Evolutionary conservation across 2,329 filamentous ascomycete genomes (phyloP).

Genomic region (Aureobasidium leucospermi): DNA sequence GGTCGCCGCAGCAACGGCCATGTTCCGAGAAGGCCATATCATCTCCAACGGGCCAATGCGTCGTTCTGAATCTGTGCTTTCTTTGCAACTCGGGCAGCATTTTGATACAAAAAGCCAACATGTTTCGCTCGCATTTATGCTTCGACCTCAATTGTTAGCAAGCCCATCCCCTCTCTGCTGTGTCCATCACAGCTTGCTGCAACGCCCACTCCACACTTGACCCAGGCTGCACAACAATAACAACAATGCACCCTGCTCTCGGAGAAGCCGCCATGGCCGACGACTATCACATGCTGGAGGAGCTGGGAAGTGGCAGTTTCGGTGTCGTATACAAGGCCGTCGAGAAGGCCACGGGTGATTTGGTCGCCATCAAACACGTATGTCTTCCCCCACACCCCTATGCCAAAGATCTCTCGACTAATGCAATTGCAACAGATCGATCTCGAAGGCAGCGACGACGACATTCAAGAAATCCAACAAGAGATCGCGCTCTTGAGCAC

Average conservation of each 20-base stretch:
- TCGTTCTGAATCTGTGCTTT: not conserved
- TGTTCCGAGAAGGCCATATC: no score
- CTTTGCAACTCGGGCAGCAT: not conserved
- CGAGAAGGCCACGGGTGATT: constrained; percentile 80
- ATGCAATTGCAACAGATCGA: constrained; percentile 63
- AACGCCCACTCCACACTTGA: not conserved
- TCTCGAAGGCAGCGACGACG: constrained; percentile 96
- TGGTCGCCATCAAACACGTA: constrained; percentile 95
- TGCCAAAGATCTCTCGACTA: not conserved
- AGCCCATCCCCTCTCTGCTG: not conserved
- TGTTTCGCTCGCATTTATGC: constrained; percentile 9
- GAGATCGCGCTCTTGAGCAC: constrained; percentile 94
- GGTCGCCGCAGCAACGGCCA: no score
- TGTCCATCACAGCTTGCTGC: not conserved
- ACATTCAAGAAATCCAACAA: constrained; percentile 96
- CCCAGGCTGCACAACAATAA: not conserved
- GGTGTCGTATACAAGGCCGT: constrained; percentile 96
- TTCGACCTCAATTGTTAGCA: not conserved
- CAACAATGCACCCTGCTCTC: constrained; percentile 16
- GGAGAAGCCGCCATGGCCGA: constrained; percentile 53
- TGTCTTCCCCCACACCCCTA: constrained; percentile 25
- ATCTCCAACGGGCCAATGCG: no score
- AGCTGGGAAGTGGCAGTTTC: constrained; percentile 96
- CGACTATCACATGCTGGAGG: constrained; percentile 91
- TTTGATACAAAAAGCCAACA: constrained; percentile 4